These are phyloP conservation scores for Aspergillus melleus DNA, from an alignment of 2,329 filamentous ascomycete genomes.

Conservation along the genomic window DNA sequence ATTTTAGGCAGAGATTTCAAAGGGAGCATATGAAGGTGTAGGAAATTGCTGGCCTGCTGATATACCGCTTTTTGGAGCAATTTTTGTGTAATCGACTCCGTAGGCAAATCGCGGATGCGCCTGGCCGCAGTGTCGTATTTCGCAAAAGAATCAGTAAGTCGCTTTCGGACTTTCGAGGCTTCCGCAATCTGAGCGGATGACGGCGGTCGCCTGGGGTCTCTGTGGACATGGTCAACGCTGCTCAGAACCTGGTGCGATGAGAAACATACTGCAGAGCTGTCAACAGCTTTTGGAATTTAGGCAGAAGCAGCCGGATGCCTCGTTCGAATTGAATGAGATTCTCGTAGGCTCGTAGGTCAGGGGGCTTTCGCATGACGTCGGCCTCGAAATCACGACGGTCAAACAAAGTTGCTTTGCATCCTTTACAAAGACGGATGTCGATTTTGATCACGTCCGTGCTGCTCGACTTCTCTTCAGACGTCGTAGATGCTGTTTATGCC, in stretches of 20 bases:
- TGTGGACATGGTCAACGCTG: slow-evolving; percentile 23
- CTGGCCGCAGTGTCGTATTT: slow-evolving; percentile 84
- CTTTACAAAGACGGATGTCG: slow-evolving; percentile 87
- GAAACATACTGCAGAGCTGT: slow-evolving; percentile 63
- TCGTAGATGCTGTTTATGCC: slow-evolving; percentile 34
- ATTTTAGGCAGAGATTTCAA: slow-evolving; percentile 72
- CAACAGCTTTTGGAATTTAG: slow-evolving; percentile 79
- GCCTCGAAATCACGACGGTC: slow-evolving; percentile 74
- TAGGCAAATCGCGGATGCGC: slow-evolving; percentile 75
- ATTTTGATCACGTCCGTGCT: slow-evolving; percentile 62
- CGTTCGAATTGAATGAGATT: slow-evolving; percentile 84
- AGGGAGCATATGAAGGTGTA: slow-evolving; percentile 89
- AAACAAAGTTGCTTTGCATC: slow-evolving; percentile 74
- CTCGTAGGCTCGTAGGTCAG: slow-evolving; percentile 77
- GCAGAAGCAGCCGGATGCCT: slow-evolving; percentile 78
- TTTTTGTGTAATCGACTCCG: slow-evolving; percentile 69
- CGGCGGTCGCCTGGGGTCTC: slow-evolving; percentile 65
- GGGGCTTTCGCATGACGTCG: slow-evolving; percentile 66
- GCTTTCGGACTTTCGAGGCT: slow-evolving; percentile 84
- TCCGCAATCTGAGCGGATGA: slow-evolving; percentile 73
- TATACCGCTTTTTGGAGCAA: slow-evolving; percentile 80
- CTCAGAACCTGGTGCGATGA: neutral
- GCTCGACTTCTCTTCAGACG: slow-evolving; percentile 44
- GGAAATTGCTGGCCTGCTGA: slow-evolving; percentile 75
- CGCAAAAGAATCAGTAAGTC: slow-evolving; percentile 82